These are phyloP conservation scores for Penicillium angulare DNA, from an alignment of 495 filamentous ascomycete genomes.

Conservation along the genomic window DNA sequence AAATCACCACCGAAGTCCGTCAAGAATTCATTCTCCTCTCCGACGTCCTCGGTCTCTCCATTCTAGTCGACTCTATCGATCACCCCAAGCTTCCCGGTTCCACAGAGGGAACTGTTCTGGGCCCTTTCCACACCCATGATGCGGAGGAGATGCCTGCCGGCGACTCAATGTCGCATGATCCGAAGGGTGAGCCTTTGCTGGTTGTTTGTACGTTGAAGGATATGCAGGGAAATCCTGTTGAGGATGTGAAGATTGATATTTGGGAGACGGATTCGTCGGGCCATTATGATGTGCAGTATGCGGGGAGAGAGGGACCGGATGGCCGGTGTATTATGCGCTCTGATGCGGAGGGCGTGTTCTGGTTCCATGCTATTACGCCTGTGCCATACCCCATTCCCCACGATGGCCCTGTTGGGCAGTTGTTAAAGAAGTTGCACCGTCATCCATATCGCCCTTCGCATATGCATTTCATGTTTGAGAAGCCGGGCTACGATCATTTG, in stretches of 20 bases:
- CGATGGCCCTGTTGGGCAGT: slow-evolving; percentile 83
- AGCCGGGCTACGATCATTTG: slow-evolving; percentile 77
- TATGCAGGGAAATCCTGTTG: slow-evolving; percentile 62
- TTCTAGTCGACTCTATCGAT: slow-evolving; percentile 88
- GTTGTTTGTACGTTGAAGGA: slow-evolving; percentile 76
- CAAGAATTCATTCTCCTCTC: slow-evolving; percentile 95
- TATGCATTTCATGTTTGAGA: slow-evolving; percentile 95
- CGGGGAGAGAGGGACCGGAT: slow-evolving; percentile 66
- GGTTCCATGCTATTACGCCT: slow-evolving; percentile 84
- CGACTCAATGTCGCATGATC: slow-evolving; percentile 67
- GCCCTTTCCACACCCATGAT: slow-evolving; percentile 93
- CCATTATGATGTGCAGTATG: slow-evolving; percentile 87
- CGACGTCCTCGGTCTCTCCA: slow-evolving; percentile 84
- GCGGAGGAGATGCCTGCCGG: slow-evolving; percentile 65
- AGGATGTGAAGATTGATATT: slow-evolving; percentile 77
- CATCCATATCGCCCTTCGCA: slow-evolving; percentile 84
- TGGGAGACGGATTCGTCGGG: slow-evolving; percentile 92
- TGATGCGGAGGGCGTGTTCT: slow-evolving; percentile 71
- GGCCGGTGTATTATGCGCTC: slow-evolving; percentile 77
- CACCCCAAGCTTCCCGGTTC: slow-evolving; percentile 75
- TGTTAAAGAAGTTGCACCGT: slow-evolving; percentile 66
- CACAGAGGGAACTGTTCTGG: slow-evolving; percentile 87
- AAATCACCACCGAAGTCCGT: slow-evolving; percentile 70
- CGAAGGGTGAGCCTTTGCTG: slow-evolving; percentile 58
- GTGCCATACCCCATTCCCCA: slow-evolving; percentile 88